phyloP scores from a whole-genome alignment of 306 rosid species.

The Abrus pulchellus region DNA sequence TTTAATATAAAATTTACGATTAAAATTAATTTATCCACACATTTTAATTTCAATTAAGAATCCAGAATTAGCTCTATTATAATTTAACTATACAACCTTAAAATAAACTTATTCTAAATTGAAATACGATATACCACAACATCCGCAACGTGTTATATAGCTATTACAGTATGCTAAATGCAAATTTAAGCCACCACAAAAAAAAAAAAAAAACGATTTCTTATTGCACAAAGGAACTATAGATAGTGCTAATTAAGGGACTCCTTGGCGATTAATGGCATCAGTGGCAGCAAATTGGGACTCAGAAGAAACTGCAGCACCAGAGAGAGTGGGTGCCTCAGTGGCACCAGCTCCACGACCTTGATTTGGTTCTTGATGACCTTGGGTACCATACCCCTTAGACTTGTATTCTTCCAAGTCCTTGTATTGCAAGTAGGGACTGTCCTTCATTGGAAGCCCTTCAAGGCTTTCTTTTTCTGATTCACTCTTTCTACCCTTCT shows the following conservation, averaged over 20 bases:
- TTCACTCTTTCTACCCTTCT: constrained; percentile 32
- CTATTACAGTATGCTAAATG: constrained; percentile 1
- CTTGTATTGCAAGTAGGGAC: constrained; percentile 73
- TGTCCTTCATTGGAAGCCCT: constrained; percentile 69
- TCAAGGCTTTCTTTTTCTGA: constrained; percentile 50
- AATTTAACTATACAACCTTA: too few relatives aligned
- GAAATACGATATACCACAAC: not conserved
- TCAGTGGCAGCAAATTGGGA: constrained; percentile 42
- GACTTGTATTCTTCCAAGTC: constrained; percentile 85
- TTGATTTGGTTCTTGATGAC: constrained; percentile 67
- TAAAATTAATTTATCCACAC: too few relatives aligned
- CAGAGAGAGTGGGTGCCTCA: constrained; percentile 84
- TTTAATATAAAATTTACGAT: too few relatives aligned
- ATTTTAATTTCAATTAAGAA: too few relatives aligned
- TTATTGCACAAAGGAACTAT: not conserved
- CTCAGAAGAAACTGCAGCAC: constrained; percentile 52
- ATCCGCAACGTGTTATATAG: not conserved
- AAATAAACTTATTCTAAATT: too few relatives aligned
- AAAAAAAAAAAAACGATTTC: not conserved
- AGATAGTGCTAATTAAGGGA: constrained; percentile 33
- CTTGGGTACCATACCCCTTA: constrained; percentile 78
- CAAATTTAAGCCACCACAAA: not conserved
- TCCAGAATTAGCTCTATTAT: too few relatives aligned
- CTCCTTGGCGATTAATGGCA: constrained; percentile 52
- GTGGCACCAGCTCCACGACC: constrained; percentile 82